These are phyloP conservation scores for Lipomyces mesembrius DNA, from an alignment of 805 yeast genomes.

Conservation along the genomic window DNA sequence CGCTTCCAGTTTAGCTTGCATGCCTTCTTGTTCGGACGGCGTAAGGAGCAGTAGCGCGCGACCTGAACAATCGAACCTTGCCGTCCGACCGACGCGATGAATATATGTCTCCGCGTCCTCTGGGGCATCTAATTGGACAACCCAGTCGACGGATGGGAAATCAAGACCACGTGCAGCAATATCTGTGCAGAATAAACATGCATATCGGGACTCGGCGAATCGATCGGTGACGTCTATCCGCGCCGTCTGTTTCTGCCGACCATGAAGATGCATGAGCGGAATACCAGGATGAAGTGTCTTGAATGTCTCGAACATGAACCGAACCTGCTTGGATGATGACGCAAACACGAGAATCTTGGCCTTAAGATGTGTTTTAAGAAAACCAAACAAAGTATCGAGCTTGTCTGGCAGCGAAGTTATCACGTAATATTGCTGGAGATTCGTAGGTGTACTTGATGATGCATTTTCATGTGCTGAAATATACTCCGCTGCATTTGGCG, in stretches of 20 bases:
- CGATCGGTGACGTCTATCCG: slow-evolving; percentile 94
- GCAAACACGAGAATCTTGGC: slow-evolving; percentile 79
- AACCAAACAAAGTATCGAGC: slow-evolving; percentile 82
- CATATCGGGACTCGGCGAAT: slow-evolving; percentile 88
- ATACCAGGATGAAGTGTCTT: slow-evolving; percentile 86
- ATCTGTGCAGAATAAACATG: slow-evolving; percentile 93
- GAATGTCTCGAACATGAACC: slow-evolving; percentile 84
- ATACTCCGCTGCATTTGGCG: slow-evolving; percentile 56
- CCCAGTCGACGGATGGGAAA: slow-evolving; percentile 99
- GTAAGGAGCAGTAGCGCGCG: slow-evolving; percentile 80
- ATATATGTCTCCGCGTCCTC: slow-evolving; percentile 99
- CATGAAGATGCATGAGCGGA: slow-evolving; percentile 95
- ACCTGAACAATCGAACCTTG: slow-evolving; percentile 88
- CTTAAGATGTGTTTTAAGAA: slow-evolving; percentile 80
- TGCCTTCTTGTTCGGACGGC: slow-evolving; percentile 80
- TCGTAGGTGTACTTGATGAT: slow-evolving; percentile 69
- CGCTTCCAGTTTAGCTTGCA: slow-evolving; percentile 63
- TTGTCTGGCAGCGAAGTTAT: slow-evolving; percentile 76
- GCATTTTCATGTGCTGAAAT: slow-evolving; percentile 54
- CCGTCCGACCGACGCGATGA: slow-evolving; percentile 99
- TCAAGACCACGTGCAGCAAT: slow-evolving; percentile 99
- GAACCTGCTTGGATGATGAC: slow-evolving; percentile 88
- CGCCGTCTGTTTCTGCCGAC: slow-evolving; percentile 98
- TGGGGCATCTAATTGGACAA: slow-evolving; percentile 97
- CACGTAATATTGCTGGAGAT: slow-evolving; percentile 82